A percentile compares a stretch with the other conserved stretches of the same genome.
Conservation (phyloP, 176 grass and related monocot genomes). For the Olyra latifolia region DNA sequence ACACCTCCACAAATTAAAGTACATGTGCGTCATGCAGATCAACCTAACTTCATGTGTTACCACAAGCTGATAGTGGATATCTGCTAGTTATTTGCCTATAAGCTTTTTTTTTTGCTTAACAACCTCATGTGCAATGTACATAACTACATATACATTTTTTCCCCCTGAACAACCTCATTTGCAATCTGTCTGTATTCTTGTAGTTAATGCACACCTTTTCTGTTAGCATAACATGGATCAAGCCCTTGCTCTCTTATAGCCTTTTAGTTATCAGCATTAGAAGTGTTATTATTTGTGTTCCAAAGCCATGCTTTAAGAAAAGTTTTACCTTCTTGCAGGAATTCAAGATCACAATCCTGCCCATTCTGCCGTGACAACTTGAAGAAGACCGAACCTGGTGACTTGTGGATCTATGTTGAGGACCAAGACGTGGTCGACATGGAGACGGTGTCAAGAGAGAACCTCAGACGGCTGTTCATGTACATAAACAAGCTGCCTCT, state of each 20-base stretch:
- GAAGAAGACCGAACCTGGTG: slow-evolving; percentile 53
- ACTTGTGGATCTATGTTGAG: slow-evolving; percentile 65
- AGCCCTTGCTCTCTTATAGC: background rate
- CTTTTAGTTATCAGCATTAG: background rate
- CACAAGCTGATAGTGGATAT: background rate
- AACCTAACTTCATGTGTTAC: slow-evolving; percentile 18
- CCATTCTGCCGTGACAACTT: slow-evolving; percentile 78
- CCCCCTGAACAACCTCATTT: background rate
- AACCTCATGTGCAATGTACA: background rate
- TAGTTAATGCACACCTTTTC: background rate
- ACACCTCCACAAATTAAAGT: slow-evolving; percentile 21
- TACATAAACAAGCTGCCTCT: slow-evolving; percentile 82
- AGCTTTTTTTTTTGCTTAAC: background rate
- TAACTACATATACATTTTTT: background rate
- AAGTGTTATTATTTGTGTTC: background rate
- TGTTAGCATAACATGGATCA: background rate
- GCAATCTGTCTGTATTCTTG: background rate
- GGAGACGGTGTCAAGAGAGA: slow-evolving; percentile 53
- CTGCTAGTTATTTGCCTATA: slow-evolving; percentile 28
- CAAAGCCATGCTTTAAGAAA: slow-evolving; percentile 5
- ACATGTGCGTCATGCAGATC: slow-evolving; percentile 27
- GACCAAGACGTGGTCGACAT: slow-evolving; percentile 62
- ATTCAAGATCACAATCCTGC: slow-evolving; percentile 68
- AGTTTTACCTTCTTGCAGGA: slow-evolving; percentile 47
- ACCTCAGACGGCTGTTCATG: slow-evolving; percentile 69